These are phyloP conservation scores for Phytophthora agathidicida DNA, from an alignment of 352 stramenopile species.

Conservation along the genomic window DNA sequence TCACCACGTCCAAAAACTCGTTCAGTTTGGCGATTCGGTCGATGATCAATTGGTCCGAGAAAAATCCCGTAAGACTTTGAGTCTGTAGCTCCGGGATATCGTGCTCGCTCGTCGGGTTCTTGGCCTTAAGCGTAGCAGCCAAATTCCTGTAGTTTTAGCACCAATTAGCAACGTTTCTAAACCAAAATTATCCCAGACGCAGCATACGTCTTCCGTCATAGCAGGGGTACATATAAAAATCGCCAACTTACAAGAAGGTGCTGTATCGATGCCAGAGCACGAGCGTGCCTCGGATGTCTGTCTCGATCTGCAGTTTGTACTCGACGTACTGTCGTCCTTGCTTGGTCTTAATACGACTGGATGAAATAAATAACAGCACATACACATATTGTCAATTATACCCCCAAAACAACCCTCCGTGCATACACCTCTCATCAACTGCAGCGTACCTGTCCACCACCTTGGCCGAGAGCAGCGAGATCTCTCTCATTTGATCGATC, in stretches of 20 bases:
- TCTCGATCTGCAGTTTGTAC: constrained; percentile 90
- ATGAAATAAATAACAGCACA: constrained; percentile 1
- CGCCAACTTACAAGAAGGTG: constrained; percentile 76
- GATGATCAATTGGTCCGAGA: constrained; percentile 87
- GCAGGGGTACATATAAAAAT: background rate
- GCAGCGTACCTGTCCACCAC: constrained; percentile 78
- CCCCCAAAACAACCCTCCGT: background rate
- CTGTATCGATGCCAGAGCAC: constrained; percentile 90
- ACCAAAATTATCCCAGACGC: background rate
- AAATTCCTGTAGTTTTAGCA: constrained; percentile 54
- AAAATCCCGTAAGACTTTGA: constrained; percentile 82
- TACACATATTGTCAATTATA: constrained; percentile 23
- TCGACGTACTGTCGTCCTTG: constrained; percentile 88
- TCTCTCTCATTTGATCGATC: constrained; percentile 89
- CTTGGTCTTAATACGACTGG: constrained; percentile 85
- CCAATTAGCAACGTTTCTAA: too few species aligned
- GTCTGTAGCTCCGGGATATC: constrained; percentile 84
- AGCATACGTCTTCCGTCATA: constrained; percentile 24
- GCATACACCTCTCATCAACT: background rate
- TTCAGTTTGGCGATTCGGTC: constrained; percentile 88
- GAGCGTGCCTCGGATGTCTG: constrained; percentile 84
- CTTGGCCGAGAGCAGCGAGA: constrained; percentile 83
- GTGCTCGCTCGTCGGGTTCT: constrained; percentile 77
- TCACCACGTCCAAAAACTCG: constrained; percentile 87
- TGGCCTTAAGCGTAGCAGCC: constrained; percentile 79